phyloP scores from a whole-genome alignment of 2,329 filamentous ascomycete genomes.

The Colletotrichum liriopes region DNA sequence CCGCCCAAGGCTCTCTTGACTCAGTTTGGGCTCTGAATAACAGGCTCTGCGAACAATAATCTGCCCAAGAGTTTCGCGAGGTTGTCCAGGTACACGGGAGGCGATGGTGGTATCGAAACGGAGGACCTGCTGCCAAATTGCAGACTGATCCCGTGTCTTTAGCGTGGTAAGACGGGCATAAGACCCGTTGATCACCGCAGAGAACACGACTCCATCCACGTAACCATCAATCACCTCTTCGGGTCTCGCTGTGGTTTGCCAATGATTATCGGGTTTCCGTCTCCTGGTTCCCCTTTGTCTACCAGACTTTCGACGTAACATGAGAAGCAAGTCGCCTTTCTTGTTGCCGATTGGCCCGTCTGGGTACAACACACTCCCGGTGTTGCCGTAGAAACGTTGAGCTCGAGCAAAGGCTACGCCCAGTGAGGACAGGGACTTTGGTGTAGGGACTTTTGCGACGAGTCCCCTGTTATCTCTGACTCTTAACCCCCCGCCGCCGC shows the following conservation, averaged over 20 bases:
- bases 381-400: conserved; percentile 16
- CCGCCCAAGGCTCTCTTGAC: conserved; percentile 25
- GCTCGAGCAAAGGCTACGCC: conserved; percentile 1
- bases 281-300: neutral
- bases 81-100: neutral
- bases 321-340: neutral
- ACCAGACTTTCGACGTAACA: neutral
- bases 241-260: neutral
- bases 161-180: conserved; percentile 3
- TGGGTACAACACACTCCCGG: neutral
- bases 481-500: neutral
- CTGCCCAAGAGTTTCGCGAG: neutral
- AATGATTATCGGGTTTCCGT: neutral
- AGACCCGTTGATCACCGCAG: neutral
- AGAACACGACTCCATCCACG: neutral
- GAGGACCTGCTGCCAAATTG: neutral
- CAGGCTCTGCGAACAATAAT: too few relatives aligned
- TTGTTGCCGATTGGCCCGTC: too few relatives aligned
- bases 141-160: neutral
- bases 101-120: neutral
- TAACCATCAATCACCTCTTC: neutral
- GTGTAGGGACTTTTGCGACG: conserved; percentile 1
- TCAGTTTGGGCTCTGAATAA: conserved; percentile 11
- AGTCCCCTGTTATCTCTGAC: conserved; percentile 11
- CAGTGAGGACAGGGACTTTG: neutral